Base-by-base conservation (phyloP, 805 yeast species). In the Teunomyces kruisii region DNA sequence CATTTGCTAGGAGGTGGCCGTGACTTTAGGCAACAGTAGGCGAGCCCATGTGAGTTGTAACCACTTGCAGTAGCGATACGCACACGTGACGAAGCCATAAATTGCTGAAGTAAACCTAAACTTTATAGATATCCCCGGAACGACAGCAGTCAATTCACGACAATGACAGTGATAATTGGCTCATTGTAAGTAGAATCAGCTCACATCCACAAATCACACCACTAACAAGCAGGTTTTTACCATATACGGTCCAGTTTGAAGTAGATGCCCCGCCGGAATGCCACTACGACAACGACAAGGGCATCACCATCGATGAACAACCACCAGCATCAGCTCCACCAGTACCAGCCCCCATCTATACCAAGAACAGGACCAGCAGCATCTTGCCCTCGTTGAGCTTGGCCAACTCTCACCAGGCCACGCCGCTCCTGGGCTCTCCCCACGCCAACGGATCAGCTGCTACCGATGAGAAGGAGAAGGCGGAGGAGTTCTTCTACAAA, bases 181-280 rank as follows among this genome's bases (percentile, higher is more conserved):
- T 82, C 92, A 12, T 67, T 86, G 80, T 79, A 74, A 55, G 84
- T 79, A 51, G 44, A 9, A 12, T 24, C 12, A 10, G 5, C 16
- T 10, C 8, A 6, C 2, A n/a, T 10, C 16, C 59, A 58, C 54
- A 57, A 59, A 29, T 39, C 17, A n/a, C 12, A 22, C 40, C 46
- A 58, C 59, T 56, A 53, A 44, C 50, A 40, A 14, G 17, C 47
- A 79, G 86, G 39, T 84, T 85, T 54, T 68, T 86, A 39, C 94
- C 94, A 2, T 81, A 81, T 56, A 83, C 89, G 3, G 89, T 85
- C n/a, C 87, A 84, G 51, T 79, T 79, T 51, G 80, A 79, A 50
- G 75, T 79, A 6, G 62, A 54, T n/a, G 47, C 58, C 9, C 54
- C 52, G 19, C 43, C 33, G 3, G 38, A 35, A 32, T 26, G 46